phyloP scores from a whole-genome alignment of 495 filamentous ascomycete species.

The Penicillium flavigenum region DNA sequence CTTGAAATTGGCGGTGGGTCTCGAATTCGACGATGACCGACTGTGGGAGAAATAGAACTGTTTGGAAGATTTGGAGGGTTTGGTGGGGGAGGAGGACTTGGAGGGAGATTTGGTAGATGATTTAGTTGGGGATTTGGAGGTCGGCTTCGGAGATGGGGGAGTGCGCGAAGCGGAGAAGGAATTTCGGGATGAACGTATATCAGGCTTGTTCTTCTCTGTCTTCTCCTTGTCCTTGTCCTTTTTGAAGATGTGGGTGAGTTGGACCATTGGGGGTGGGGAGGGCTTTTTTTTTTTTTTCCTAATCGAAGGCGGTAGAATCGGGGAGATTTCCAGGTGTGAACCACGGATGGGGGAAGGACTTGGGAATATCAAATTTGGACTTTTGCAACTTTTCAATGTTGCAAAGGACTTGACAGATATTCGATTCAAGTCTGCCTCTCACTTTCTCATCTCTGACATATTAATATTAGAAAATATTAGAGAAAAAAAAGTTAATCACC shows the following conservation, averaged over 20 bases:
- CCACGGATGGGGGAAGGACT: background rate
- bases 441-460: background rate
- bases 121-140: slow-evolving; percentile 20
- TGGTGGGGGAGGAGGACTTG: slow-evolving; percentile 21
- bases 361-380: slow-evolving; percentile 2
- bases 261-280: slow-evolving; percentile 30
- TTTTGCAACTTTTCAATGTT: background rate
- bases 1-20: slow-evolving; percentile 13
- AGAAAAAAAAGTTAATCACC: background rate
- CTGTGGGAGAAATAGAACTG: slow-evolving; percentile 36
- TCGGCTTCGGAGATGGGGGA: slow-evolving; percentile 4
- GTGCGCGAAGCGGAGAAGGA: slow-evolving; percentile 30
- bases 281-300: slow-evolving; percentile 26
- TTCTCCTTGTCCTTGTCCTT: slow-evolving; percentile 41
- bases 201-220: slow-evolving; percentile 9
- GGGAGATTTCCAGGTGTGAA: slow-evolving; percentile 37
- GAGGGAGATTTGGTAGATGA: slow-evolving; percentile 18
- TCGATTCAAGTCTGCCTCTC: background rate
- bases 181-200: slow-evolving; percentile 23
- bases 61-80: slow-evolving; percentile 31
- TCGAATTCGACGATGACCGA: slow-evolving; percentile 34
- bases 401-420: background rate
- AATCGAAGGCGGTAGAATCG: slow-evolving; percentile 51
- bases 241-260: slow-evolving; percentile 42
- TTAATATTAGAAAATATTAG: background rate